Evolutionary conservation across 176 grass and related monocot species (phyloP), one percentile per base, ranked within the genome.

Genomic region (Avena sativa): DNA sequence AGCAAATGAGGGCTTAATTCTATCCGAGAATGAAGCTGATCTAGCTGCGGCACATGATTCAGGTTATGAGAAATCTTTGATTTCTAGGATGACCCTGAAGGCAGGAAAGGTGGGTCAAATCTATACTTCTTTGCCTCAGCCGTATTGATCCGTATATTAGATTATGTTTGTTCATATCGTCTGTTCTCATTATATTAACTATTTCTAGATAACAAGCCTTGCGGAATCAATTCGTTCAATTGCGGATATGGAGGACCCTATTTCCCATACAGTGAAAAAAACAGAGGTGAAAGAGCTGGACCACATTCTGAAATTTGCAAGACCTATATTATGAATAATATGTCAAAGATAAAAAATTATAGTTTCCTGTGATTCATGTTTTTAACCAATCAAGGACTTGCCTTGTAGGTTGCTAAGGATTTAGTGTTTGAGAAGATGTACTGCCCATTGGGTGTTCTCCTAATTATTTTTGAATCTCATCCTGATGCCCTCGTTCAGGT

Each of bases 401-500:
- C 79, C 80, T 53, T 89, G 52, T 67, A 99, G 97, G 86, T 99
- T 86, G 92, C 97, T 83, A 93, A 99, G 80, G 97, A 92, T 43
- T 69, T 97, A 32, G 89, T 99, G 77, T 88, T 92, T 30, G 97
- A 99, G 76, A 99, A 99, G 85, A 93, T 89, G 71, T 96, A 89
- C 71, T 91, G 89, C 78, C 94, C 97, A 17, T 84, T 99, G 81
- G 97, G 97, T 38, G 94, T 99, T 87, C 83, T 99, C 15, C 80
- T 99, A 28, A 99, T 99, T 90, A 93, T 99, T 83, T 96, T 99
- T 49, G 97, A 97, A 81, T 99, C 97, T 44, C 92, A 92, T 78
- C 97, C 97, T 86, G 97, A 99, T 82, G 97, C 94, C 69, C 90
- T 99, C 64, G 91, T 97, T 9, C 97, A 99, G 97, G 97, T 99